Evolutionary conservation across 2,329 filamentous ascomycete species (phyloP).

Genomic region (Claviceps capensis): DNA sequence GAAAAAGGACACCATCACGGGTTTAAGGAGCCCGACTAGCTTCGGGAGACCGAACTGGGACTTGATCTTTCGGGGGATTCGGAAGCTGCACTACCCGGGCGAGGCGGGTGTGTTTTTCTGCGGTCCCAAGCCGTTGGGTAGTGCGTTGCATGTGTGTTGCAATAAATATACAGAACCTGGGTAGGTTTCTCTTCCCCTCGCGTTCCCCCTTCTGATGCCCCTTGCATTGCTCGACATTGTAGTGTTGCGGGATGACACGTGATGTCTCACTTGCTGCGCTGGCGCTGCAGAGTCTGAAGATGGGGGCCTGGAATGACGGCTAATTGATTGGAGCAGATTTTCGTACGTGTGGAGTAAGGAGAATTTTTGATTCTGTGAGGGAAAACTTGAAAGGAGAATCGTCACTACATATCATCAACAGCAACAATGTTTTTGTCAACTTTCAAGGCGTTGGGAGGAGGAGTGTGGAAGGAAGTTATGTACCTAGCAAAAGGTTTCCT

Average conservation of each 20-base stretch:
- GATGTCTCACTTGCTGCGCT: too few species aligned
- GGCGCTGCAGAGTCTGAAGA: too few species aligned
- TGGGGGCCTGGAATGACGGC: too few species aligned
- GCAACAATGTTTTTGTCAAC: too few species aligned
- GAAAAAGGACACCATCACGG: conserved; percentile 74
- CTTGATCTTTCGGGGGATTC: conserved; percentile 73
- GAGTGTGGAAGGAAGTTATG: too few species aligned
- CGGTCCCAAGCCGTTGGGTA: conserved; percentile 67
- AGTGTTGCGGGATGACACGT: too few species aligned
- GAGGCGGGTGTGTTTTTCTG: conserved; percentile 77
- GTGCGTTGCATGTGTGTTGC: conserved; percentile 66
- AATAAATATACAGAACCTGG: conserved; percentile 79
- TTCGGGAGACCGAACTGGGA: conserved; percentile 84
- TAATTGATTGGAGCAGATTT: conserved; percentile 28
- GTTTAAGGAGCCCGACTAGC: conserved; percentile 68
- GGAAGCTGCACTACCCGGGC: conserved; percentile 61
- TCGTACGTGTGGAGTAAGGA: conserved; percentile 57
- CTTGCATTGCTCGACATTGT: too few species aligned
- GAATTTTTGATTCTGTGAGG: conserved; percentile 35
- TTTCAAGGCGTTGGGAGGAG: too few species aligned
- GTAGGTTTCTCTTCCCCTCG: conserved; percentile 29
- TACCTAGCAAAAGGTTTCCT: too few species aligned
- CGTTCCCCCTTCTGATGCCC: background rate
- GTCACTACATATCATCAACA: background rate
- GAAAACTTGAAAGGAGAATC: background rate